A percentile compares a stretch with the other conserved stretches of the same genome.
Evolutionary conservation across 306 rosid species (phyloP).

Genomic region (Quercus mongolica): DNA sequence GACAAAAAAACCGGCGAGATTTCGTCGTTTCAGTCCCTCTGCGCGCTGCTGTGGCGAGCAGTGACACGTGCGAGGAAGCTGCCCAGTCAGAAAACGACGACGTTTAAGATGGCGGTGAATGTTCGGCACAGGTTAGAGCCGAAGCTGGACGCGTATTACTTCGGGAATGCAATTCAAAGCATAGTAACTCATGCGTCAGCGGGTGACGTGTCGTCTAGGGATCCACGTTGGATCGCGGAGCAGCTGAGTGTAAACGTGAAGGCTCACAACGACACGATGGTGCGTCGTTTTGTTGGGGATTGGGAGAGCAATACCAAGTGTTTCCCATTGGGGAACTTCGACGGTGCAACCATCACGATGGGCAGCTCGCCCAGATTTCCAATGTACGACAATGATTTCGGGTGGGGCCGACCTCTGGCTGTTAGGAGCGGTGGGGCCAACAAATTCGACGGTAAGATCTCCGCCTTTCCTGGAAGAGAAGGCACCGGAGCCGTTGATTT

Average conservation of each 20-base stretch:
- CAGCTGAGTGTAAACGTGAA: slow-evolving; percentile 58
- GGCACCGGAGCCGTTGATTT: slow-evolving; percentile 73
- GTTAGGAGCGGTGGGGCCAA: slow-evolving; percentile 76
- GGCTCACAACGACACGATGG: slow-evolving; percentile 55
- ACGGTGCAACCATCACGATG: slow-evolving; percentile 81
- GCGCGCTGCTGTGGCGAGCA: slow-evolving; percentile 75
- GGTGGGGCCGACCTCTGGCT: slow-evolving; percentile 86
- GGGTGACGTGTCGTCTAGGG: slow-evolving; percentile 43
- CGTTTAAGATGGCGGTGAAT: slow-evolving; percentile 91
- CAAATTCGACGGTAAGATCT: slow-evolving; percentile 56
- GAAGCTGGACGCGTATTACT: slow-evolving; percentile 58
- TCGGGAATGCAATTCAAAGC: slow-evolving; percentile 94
- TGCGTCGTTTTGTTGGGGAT: slow-evolving; percentile 54
- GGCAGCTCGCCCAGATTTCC: slow-evolving; percentile 96
- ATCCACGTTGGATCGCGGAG: slow-evolving; percentile 80
- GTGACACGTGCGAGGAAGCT: slow-evolving; percentile 84
- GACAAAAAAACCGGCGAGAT: slow-evolving; percentile 30
- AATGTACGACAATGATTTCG: slow-evolving; percentile 69
- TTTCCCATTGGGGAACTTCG: slow-evolving; percentile 81
- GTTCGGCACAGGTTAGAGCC: slow-evolving; percentile 70
- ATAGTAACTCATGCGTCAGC: slow-evolving; percentile 59
- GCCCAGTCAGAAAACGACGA: slow-evolving; percentile 46
- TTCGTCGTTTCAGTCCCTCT: slow-evolving; percentile 79
- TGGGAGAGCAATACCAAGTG: slow-evolving; percentile 76
- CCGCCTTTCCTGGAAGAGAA: slow-evolving; percentile 80